These are phyloP conservation scores for Phytophthora pini DNA, from an alignment of 352 stramenopile genomes.

Conservation along the genomic window DNA sequence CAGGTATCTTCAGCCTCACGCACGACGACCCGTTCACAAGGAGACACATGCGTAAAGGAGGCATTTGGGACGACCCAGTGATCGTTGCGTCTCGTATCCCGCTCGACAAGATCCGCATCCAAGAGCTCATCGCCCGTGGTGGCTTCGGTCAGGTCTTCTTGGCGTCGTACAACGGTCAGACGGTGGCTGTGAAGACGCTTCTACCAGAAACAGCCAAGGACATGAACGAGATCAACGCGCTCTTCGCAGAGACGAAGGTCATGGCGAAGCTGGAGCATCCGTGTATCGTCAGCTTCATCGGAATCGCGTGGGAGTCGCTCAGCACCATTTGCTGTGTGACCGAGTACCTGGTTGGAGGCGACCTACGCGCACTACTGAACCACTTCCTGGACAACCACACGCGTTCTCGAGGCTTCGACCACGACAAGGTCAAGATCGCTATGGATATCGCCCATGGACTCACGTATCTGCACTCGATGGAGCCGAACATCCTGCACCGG, in stretches of 20 bases:
- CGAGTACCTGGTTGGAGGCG: slow-evolving; percentile 55
- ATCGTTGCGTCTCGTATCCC: slow-evolving; percentile 50
- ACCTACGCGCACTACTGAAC: slow-evolving; percentile 50
- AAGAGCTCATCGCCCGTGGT: slow-evolving; percentile 51
- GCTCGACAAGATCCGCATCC: slow-evolving; percentile 47
- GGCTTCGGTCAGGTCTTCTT: slow-evolving; percentile 63
- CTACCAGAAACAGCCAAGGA: slow-evolving; percentile 55
- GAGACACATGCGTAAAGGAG: slow-evolving; percentile 32
- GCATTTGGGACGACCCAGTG: slow-evolving; percentile 50
- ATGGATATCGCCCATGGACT: slow-evolving; percentile 50
- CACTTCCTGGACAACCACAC: slow-evolving; percentile 35
- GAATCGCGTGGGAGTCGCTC: slow-evolving; percentile 64
- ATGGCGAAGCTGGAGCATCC: slow-evolving; percentile 65
- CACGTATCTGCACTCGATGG: slow-evolving; percentile 59
- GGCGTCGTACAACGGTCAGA: slow-evolving; percentile 49
- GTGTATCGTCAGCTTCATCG: slow-evolving; percentile 71
- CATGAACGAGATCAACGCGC: slow-evolving; percentile 57
- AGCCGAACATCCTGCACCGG: slow-evolving; percentile 57
- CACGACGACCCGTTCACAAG: slow-evolving; percentile 29
- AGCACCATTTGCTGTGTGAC: slow-evolving; percentile 53
- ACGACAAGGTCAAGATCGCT: slow-evolving; percentile 62
- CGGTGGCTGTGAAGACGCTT: slow-evolving; percentile 67
- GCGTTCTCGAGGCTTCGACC: slow-evolving; percentile 44
- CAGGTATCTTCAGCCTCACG: slow-evolving; percentile 16
- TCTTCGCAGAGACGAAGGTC: slow-evolving; percentile 64